Percentiles rank a stretch among this genome's conserved stretches.
Evolutionary conservation across 2,329 filamentous ascomycete genomes (phyloP).

Genomic region (Cercospora sesami): DNA sequence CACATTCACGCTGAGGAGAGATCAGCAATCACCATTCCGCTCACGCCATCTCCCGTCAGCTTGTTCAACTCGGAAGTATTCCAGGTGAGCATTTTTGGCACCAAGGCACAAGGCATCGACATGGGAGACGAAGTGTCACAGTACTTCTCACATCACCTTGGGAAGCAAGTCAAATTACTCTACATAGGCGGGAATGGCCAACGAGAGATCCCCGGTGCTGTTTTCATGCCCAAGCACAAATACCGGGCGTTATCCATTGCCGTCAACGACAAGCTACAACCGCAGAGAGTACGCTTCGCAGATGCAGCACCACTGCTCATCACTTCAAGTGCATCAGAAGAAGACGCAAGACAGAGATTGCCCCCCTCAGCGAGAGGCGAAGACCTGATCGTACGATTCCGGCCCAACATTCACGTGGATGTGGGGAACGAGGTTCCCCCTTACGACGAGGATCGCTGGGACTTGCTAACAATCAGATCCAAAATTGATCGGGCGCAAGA

Average conservation of each 20-base stretch:
- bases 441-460: constrained; percentile 39
- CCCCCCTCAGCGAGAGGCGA: constrained; percentile 34
- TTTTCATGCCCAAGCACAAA: constrained; percentile 36
- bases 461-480: constrained; percentile 36
- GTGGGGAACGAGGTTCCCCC: constrained; percentile 34
- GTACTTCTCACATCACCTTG: constrained; percentile 37
- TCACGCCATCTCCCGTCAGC: constrained; percentile 37
- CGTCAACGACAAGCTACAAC: constrained; percentile 39
- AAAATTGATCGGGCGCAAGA: constrained; percentile 34
- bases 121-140: constrained; percentile 37
- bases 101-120: constrained; percentile 37
- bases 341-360: constrained; percentile 35
- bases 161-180: constrained; percentile 30
- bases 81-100: constrained; percentile 39
- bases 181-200: constrained; percentile 40
- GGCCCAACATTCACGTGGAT: constrained; percentile 39
- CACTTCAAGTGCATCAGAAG: constrained; percentile 39
- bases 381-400: constrained; percentile 38
- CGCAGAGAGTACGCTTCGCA: constrained; percentile 38
- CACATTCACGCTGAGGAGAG: constrained; percentile 35
- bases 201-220: constrained; percentile 38
- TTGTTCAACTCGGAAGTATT: constrained; percentile 33
- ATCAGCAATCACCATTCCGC: constrained; percentile 32
- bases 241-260: constrained; percentile 36
- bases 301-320: constrained; percentile 39